Evolutionary conservation across 2,329 filamentous ascomycete genomes (phyloP), one percentile per base, ranked within the genome.

Genomic region (Neoarthrinium moseri): DNA sequence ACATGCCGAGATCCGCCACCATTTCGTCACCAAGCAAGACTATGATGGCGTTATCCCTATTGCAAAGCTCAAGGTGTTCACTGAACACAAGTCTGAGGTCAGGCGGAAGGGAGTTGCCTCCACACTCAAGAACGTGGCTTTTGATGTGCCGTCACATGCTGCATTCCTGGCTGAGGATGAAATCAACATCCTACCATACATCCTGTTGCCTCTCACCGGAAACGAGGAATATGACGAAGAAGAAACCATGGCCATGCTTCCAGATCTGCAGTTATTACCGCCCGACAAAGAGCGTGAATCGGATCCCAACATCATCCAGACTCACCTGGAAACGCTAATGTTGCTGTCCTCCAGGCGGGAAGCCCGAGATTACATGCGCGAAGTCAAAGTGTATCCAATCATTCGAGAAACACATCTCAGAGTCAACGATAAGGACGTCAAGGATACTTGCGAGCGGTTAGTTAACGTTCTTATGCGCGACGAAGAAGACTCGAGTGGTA

Each of bases 101-200:
- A 82, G 94, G 47, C 79, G 94, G 45, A 89, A 90, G 58, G 94
- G 94, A n/a, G 91, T 96, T n/a, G 92, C 92, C 6, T 91, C 86
- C 50, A 94, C 90, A 8, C 90, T 99, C 64, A 97, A 97, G 68
- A 99, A 99, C 62, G 83, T 89, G 23, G 84, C 89, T 6, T 97
- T 99, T 62, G 87, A 95, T 58, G 69, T 92, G 5, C 68, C 80
- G 3, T 79, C 86, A 0, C 92, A 97, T 58, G 73, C 80, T 0
- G 70, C 76, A 2, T 84, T 96, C 43, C 69, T 96, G 36, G 77
- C 80, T 1, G 83, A 87, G 42, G 80, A 84, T 15, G 83, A 84
- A 30, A 83, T 91, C 40, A 86, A 95, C 57, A 78, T 97, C 13
- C 71, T 97, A 4, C 91, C 92, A 0, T 97, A 97, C 65, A 74